Base-by-base conservation (phyloP, 257 asterid genomes). In the Solanum lycopersicoides region DNA sequence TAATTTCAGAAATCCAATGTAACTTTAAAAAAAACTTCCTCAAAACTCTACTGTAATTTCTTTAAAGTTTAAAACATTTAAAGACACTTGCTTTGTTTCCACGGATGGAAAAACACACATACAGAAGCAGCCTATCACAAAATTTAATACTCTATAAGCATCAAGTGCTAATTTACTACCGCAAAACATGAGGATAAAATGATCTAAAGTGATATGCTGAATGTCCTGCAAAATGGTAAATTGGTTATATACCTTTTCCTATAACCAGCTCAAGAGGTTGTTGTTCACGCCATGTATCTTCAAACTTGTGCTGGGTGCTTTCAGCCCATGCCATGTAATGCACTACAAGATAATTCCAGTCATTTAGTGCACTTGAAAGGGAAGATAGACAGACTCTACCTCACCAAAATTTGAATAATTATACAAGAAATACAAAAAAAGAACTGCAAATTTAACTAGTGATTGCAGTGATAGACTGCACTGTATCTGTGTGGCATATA, bases 221-320 rank as follows among this genome's bases (percentile, higher is more conserved):
- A 80, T 50, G 85, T 18, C 85, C 45, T 50, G 69, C 85, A 50
- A 47, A 18, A 32, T 50, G 13, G 83, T 85, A 84, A 69, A 86
- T 53, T 60, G 85, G 65, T 68, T 69, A 89, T 77, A 63, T 88
- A 97, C 99, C 99, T 97, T 97, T 97, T 88, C 99, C 99, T 56
- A 97, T 69, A 83, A 97, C 88, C 90, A 97, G 90, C 94, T 97
- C 99, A 86, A 95, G 92, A 47, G 98, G 99, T 88, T 93, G 98
- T 44, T 95, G 98, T 87, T 97, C 99, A 73, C 91, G 96, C 99
- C 99, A 95, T 84, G 99, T 95, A 88, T 97, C 99, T 90, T 95
- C 99, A 83, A 97, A 97, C 91, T 95, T 95, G 96, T 95, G 98
- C 47, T 88, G 93, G 84, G 98, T 95, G 91, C 94, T 93, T 90